Evolutionary conservation across 2,329 filamentous ascomycete genomes (phyloP), one percentile per base, ranked within the genome.

Genomic region (Aspergillus uvarum): DNA sequence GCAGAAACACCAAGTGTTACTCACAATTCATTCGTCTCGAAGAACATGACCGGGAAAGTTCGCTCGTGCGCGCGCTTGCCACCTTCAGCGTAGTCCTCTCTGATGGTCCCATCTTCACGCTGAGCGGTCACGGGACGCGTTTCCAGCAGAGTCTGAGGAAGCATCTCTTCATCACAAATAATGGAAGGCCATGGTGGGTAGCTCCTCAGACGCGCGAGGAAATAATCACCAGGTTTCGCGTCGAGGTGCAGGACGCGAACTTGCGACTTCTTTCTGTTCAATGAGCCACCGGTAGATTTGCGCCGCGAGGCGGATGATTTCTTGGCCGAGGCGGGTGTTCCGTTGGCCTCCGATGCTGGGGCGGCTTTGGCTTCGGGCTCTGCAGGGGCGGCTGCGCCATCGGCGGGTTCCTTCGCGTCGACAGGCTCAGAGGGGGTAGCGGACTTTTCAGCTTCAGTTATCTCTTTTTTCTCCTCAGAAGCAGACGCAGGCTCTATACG

Each of bases 1-100:
- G 49, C 4, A 62, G 42, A 49, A 52, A 47, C 31, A 54, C 26
- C 31, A 51, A 49, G 21, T 24, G 47, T 11, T 11, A 87, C 94
- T 86, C 80, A 99, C 95, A 99, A 98, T 83, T 98, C 94, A 71
- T 98, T 97, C 42, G 93, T 96, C 65, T 87, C 83, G 54, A 98
- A 81, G 75, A 96, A 98, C 94, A 98, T 97, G 72, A 98, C 88
- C 5, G 94, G 91, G 74, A 92, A 98, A 31, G 90, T 92, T 64
- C 94, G 86, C 76, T 97, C 92, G 63, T 88, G 86, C 47, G 85
- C 87, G 66, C 92, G 90, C 81, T 95, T 95, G 69, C 91, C 94
- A 62, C 90, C 93, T 69, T 96, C 92, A 47, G 88, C 86, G 72
- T 91, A 97, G 65, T 94, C 90, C 61, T 92, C 91, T 56, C 91